Conservation (phyloP, 78 protist genomes). For the Trichosphaerium sp. region DNA sequence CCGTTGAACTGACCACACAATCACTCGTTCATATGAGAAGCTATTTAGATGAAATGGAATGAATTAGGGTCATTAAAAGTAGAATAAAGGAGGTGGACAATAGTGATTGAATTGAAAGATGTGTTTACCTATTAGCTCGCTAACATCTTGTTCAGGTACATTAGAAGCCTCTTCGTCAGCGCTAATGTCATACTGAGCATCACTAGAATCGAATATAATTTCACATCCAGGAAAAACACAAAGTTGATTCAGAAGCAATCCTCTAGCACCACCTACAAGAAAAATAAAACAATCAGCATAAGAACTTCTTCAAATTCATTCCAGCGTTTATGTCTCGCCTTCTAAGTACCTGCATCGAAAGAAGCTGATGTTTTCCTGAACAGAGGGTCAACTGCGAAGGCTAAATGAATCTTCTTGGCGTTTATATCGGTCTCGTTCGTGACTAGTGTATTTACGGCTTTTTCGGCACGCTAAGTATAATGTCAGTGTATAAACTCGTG, state of each 20-base stretch:
- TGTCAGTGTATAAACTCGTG: not conserved
- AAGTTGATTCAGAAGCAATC: constrained; percentile 52
- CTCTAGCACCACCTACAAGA: constrained; percentile 63
- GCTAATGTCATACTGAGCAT: no score
- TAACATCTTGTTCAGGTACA: no score
- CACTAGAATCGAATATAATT: constrained; percentile 52
- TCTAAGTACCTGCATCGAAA: constrained; percentile 67
- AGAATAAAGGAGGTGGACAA: no score
- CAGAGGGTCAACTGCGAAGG: constrained; percentile 62
- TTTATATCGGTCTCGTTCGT: constrained; percentile 25
- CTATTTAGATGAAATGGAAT: no score
- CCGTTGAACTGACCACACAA: no score
- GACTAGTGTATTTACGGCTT: constrained; percentile 40
- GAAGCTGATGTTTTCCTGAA: constrained; percentile 60
- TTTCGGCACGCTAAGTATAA: not conserved
- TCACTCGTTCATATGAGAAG: no score
- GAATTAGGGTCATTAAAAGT: no score
- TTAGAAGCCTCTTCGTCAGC: no score
- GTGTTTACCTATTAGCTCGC: no score
- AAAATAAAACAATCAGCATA: not conserved
- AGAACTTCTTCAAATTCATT: not conserved
- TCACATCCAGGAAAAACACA: constrained; percentile 12
- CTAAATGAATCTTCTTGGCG: constrained; percentile 15
- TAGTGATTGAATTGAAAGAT: no score
- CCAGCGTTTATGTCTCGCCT: not conserved